Percentiles rank a stretch among this genome's conserved stretches.
These are phyloP conservation scores for Globisporangium splendens DNA, from an alignment of 352 stramenopile species.

Conservation along the genomic window DNA sequence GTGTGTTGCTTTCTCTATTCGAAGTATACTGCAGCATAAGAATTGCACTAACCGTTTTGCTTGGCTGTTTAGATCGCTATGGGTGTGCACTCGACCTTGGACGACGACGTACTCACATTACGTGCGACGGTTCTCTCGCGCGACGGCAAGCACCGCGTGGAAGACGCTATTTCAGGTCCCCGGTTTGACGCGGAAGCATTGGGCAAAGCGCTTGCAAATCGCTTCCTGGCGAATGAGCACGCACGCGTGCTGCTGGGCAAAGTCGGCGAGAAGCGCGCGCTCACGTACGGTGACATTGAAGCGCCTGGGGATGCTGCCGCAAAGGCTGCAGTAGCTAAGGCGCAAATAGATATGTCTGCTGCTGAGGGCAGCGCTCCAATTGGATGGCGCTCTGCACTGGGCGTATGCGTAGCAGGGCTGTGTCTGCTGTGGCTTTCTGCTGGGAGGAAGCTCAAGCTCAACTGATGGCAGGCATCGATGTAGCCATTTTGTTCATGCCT, in stretches of 20 bases:
- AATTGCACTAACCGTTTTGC: no score
- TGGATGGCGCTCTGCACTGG: no score
- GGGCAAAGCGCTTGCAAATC: constrained; percentile 55
- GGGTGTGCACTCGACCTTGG: constrained; percentile 69
- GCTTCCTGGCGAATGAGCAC: constrained; percentile 53
- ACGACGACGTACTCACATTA: constrained; percentile 62
- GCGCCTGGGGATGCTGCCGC: constrained; percentile 61
- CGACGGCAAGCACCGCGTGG: constrained; percentile 58
- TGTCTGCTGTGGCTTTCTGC: no score
- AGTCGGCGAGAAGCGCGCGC: constrained; percentile 58
- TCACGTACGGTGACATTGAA: constrained; percentile 73
- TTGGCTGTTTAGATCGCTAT: constrained; percentile 56
- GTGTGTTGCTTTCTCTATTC: constrained; percentile 17
- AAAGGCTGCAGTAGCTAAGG: no score
- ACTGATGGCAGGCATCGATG: no score
- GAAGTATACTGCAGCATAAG: no score
- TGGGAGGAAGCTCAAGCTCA: no score
- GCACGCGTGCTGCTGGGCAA: constrained; percentile 59
- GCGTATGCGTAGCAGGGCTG: no score
- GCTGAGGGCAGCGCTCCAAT: no score
- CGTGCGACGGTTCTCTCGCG: constrained; percentile 68
- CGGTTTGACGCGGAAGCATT: constrained; percentile 56
- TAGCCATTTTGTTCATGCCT: no score
- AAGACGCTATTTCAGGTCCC: constrained; percentile 49
- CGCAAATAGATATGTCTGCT: no score